Conservation (phyloP, 805 yeast genomes). For the Candida cerambycidarum region DNA sequence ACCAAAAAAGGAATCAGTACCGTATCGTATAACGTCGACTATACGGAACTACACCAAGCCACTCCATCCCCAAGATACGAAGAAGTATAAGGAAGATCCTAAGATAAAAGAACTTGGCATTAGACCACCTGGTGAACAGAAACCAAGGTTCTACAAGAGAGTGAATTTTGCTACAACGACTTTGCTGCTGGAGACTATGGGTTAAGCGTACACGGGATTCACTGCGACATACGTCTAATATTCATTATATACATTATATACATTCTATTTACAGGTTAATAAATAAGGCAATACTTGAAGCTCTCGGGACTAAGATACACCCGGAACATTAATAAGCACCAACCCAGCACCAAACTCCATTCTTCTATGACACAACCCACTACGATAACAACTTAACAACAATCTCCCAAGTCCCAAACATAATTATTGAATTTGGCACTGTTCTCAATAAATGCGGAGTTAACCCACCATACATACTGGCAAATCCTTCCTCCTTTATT, state of each 20-base stretch:
- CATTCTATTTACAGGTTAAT: constrained; percentile 7
- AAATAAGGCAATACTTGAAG: neutral
- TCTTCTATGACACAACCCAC: no score
- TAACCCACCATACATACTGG: constrained; percentile 93
- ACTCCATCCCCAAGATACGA: constrained; percentile 17
- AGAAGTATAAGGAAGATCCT: constrained; percentile 29
- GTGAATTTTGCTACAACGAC: constrained; percentile 20
- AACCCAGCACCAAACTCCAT: no score
- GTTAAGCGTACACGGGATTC: constrained; percentile 15
- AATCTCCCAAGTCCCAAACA: constrained; percentile 99
- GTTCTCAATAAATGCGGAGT: constrained; percentile 96
- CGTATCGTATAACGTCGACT: constrained; percentile 2
- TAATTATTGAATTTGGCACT: constrained; percentile 95
- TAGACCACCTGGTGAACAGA: constrained; percentile 39
- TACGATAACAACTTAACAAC: constrained; percentile 34
- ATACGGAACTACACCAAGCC: constrained; percentile 34
- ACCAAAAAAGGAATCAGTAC: constrained; percentile 31
- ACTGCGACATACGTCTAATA: no score
- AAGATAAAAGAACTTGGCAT: constrained; percentile 26
- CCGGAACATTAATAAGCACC: no score
- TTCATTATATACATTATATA: constrained; percentile 14
- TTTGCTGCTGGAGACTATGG: neutral
- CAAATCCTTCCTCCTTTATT: constrained; percentile 89
- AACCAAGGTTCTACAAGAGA: constrained; percentile 48
- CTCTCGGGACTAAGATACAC: no score